phyloP scores from a whole-genome alignment of 2,329 filamentous ascomycete genomes.

The Exophiala sideris region DNA sequence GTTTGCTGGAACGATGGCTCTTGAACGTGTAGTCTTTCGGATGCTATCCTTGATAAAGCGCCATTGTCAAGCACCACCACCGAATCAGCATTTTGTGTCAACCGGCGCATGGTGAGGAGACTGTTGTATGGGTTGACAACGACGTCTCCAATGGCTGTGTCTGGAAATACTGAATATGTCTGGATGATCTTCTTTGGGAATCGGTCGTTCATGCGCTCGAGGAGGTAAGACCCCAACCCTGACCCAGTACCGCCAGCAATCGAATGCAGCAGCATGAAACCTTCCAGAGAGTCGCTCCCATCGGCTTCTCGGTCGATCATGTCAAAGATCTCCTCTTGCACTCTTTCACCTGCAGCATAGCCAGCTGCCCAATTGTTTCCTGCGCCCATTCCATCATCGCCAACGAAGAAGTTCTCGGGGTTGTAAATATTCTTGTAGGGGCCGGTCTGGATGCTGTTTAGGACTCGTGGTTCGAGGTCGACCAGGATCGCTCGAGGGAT shows the following conservation, averaged over 20 bases:
- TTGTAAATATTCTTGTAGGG: slow-evolving; percentile 99
- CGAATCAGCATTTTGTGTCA: slow-evolving; percentile 95
- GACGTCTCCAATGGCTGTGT: slow-evolving; percentile 84
- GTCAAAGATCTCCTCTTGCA: slow-evolving; percentile 96
- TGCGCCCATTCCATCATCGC: slow-evolving; percentile 87
- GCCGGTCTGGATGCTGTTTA: slow-evolving; percentile 87
- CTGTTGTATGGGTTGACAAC: slow-evolving; percentile 99
- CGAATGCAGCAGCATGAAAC: slow-evolving; percentile 98
- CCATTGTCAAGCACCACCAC: slow-evolving; percentile 97
- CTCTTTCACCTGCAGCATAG: slow-evolving; percentile 84
- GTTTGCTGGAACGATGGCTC: slow-evolving; percentile 96
- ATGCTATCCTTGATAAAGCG: slow-evolving; percentile 86
- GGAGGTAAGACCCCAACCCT: slow-evolving; percentile 88
- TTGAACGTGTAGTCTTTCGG: slow-evolving; percentile 89
- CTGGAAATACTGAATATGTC: slow-evolving; percentile 97
- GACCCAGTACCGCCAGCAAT: slow-evolving; percentile 97
- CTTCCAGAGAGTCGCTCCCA: slow-evolving; percentile 95
- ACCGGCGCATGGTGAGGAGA: slow-evolving; percentile 79
- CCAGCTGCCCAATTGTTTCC: slow-evolving; percentile 99
- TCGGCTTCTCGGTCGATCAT: slow-evolving; percentile 99
- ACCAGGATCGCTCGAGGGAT: slow-evolving; percentile 94
- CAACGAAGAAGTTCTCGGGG: slow-evolving; percentile 97
- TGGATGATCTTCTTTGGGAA: slow-evolving; percentile 99
- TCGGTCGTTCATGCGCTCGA: slow-evolving; percentile 92
- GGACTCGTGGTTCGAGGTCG: slow-evolving; percentile 87